These are phyloP conservation scores for Umbelopsis sp. DNA, from an alignment of 192 early-diverging fungal species.

Conservation along the genomic window DNA sequence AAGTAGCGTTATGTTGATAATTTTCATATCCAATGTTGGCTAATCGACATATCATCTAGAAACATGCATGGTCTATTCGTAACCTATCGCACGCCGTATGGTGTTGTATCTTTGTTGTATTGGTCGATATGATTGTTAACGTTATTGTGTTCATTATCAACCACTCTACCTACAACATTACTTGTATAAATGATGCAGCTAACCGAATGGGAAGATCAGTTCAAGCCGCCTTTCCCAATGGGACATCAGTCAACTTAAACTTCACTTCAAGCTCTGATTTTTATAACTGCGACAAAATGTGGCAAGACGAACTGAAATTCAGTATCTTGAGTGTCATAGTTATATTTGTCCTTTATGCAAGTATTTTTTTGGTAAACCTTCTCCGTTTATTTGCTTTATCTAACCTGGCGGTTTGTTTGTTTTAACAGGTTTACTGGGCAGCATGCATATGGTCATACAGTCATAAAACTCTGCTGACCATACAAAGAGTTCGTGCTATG, in stretches of 20 bases:
- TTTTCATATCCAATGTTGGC: neutral
- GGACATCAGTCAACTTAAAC: conserved; percentile 15
- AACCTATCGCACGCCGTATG: conserved; percentile 25
- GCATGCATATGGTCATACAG: conserved; percentile 30
- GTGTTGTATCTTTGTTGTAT: conserved; percentile 23
- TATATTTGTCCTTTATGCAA: conserved; percentile 39
- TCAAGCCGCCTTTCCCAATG: conserved; percentile 16
- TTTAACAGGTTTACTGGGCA: conserved; percentile 29
- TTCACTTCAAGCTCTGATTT: conserved; percentile 31
- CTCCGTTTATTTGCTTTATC: neutral
- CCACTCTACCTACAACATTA: conserved; percentile 12
- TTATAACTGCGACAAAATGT: conserved; percentile 37
- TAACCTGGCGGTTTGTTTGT: neutral
- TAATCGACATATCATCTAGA: conserved; percentile 15
- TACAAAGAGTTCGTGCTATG: neutral
- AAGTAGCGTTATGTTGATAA: conserved; percentile 1
- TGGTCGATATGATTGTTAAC: conserved; percentile 35
- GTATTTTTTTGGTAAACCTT: neutral
- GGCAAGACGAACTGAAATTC: conserved; percentile 43
- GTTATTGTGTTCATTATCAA: conserved; percentile 33
- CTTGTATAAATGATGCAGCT: conserved; percentile 21
- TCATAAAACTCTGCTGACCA: conserved; percentile 12
- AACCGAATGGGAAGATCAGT: neutral
- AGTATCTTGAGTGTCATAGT: conserved; percentile 26
- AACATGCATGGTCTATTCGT: conserved; percentile 13